A percentile compares a stretch with the other conserved stretches of the same genome.
phyloP scores from a whole-genome alignment of 768 basidiomycete genomes.

The Pleurotus ostreatus region DNA sequence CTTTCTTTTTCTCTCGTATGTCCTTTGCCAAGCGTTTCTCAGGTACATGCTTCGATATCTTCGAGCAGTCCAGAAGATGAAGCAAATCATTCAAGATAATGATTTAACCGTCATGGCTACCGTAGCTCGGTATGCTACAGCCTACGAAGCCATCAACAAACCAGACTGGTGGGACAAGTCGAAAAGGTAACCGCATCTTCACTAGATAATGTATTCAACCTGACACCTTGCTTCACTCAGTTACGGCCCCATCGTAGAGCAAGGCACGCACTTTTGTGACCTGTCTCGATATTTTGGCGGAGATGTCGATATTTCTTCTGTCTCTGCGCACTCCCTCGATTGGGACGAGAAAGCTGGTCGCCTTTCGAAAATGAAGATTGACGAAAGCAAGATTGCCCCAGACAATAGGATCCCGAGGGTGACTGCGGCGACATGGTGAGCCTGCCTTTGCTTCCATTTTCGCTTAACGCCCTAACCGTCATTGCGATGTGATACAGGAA shows the following conservation, averaged over 20 bases:
- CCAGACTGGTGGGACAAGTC: conserved; percentile 93
- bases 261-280: conserved; percentile 96
- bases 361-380: conserved; percentile 74
- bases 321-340: conserved; percentile 83
- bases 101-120: conserved; percentile 93
- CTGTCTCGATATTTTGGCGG: conserved; percentile 96
- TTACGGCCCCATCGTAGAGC: conserved; percentile 80
- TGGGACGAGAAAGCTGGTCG: conserved; percentile 87
- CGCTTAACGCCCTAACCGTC: too few relatives aligned
- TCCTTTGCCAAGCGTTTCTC: neutral
- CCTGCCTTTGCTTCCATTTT: conserved; percentile 8
- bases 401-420: conserved; percentile 92
- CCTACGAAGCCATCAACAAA: conserved; percentile 75
- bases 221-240: conserved; percentile 27
- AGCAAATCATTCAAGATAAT: conserved; percentile 91
- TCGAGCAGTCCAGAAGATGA: conserved; percentile 93
- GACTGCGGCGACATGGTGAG: conserved; percentile 84
- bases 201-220: neutral
- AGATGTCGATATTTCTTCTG: conserved; percentile 79
- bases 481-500: conserved; percentile 50
- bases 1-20: neutral
- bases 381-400: conserved; percentile 78
- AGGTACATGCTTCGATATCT: conserved; percentile 94
- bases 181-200: conserved; percentile 46
- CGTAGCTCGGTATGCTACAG: conserved; percentile 88